A percentile compares a stretch with the other conserved stretches of the same genome.
phyloP scores from a whole-genome alignment of 371 early-diverging fungal species.

The Lichtheimia ornata region DNA sequence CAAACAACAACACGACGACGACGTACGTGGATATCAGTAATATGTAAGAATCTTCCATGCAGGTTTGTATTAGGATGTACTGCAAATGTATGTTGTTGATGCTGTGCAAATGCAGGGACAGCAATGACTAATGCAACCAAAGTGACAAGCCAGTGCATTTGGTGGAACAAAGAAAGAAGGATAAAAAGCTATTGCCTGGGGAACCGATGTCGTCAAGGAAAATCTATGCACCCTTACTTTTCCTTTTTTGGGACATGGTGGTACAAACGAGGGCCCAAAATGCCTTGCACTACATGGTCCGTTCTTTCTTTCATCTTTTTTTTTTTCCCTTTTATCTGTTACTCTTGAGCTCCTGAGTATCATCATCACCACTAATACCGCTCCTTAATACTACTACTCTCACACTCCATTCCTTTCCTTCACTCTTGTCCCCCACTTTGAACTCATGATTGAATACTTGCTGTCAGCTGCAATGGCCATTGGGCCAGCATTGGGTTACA shows the following conservation, averaged over 20 bases:
- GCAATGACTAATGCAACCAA: neutral
- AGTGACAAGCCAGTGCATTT: neutral
- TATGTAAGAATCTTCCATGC: constrained; percentile 59
- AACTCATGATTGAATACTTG: no score
- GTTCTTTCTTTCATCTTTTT: neutral
- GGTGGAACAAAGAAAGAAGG: constrained; percentile 2
- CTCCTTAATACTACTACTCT: constrained; percentile 3
- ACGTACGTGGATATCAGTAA: constrained; percentile 68
- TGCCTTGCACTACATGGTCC: constrained; percentile 2
- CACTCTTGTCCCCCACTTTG: neutral
- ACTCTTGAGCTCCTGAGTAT: neutral
- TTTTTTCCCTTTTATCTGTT: neutral
- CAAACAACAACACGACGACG: neutral
- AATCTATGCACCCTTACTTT: neutral
- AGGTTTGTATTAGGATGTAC: constrained; percentile 5
- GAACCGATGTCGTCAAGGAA: neutral
- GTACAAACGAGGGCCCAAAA: neutral
- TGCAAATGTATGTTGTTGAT: constrained; percentile 9
- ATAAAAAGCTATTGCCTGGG: neutral
- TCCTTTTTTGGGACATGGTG: neutral
- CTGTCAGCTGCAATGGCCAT: constrained; percentile 25
- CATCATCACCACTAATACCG: neutral
- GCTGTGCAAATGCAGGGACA: neutral
- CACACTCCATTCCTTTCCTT: constrained; percentile 4
- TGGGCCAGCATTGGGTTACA: constrained; percentile 26